These are phyloP conservation scores for Globisporangium polare DNA, from an alignment of 352 stramenopile genomes.

Conservation along the genomic window DNA sequence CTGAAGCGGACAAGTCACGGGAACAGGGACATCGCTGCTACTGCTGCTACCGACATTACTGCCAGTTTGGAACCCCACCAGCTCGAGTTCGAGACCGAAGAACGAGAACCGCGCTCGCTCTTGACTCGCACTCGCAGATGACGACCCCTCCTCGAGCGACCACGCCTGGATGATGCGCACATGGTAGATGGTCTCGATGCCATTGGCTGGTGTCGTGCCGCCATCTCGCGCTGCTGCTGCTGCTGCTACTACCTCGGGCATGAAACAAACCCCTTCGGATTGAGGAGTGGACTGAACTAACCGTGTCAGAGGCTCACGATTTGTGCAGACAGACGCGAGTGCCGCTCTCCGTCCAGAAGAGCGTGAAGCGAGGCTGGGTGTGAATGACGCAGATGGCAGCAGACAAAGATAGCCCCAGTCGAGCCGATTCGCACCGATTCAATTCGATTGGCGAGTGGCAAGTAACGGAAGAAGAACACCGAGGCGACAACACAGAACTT, in stretches of 20 bases:
- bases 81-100: slow-evolving; percentile 43
- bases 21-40: neutral
- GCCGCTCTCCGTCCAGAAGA: neutral
- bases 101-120: slow-evolving; percentile 21
- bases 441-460: neutral
- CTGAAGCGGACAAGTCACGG: neutral
- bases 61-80: slow-evolving; percentile 17
- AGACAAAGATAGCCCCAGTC: slow-evolving; percentile 6
- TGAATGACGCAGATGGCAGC: too few relatives aligned
- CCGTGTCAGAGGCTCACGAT: neutral
- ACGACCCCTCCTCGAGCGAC: neutral
- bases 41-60: neutral
- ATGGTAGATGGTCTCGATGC: slow-evolving; percentile 28
- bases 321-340: neutral
- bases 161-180: slow-evolving; percentile 33
- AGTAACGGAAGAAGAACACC: slow-evolving; percentile 6
- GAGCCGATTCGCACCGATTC: neutral
- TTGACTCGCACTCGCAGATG: neutral
- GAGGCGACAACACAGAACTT: neutral
- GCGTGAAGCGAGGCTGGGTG: neutral
- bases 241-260: neutral
- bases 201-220: neutral
- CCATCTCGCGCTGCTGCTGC: slow-evolving; percentile 1
- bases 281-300: neutral
- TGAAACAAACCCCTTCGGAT: neutral